These are phyloP conservation scores for Ophiobolus disseminans DNA, from an alignment of 2,329 filamentous ascomycete genomes.

Conservation along the genomic window DNA sequence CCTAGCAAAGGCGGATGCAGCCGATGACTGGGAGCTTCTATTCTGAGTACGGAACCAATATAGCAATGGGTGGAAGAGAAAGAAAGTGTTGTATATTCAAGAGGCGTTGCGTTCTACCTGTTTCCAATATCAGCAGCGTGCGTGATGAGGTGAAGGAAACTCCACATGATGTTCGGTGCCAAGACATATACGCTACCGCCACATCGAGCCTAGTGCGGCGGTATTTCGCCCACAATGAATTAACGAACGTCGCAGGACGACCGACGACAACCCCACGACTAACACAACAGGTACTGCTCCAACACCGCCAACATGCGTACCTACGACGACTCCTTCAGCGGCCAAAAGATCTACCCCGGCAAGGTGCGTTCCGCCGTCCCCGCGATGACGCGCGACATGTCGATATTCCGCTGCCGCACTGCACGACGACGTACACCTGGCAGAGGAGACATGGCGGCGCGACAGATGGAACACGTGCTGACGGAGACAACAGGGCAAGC, in stretches of 20 bases:
- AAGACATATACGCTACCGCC: conserved; percentile 3
- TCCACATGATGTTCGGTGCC: background rate
- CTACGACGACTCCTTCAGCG: conserved; percentile 81
- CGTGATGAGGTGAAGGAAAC: background rate
- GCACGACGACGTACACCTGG: conserved; percentile 20
- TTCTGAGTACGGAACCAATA: no score
- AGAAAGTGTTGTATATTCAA: background rate
- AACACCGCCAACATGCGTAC: conserved; percentile 71
- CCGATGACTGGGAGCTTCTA: background rate
- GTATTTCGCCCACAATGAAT: conserved; percentile 17
- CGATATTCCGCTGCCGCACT: conserved; percentile 29
- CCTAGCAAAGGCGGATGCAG: background rate
- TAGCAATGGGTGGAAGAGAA: no score
- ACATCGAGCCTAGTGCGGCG: conserved; percentile 4
- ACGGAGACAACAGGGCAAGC: conserved; percentile 78
- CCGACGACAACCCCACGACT: conserved; percentile 46
- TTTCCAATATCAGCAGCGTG: no score
- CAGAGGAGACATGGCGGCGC: conserved; percentile 12
- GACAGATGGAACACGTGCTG: conserved; percentile 33
- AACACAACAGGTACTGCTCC: conserved; percentile 49
- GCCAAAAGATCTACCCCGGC: conserved; percentile 80
- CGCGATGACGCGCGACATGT: conserved; percentile 25
- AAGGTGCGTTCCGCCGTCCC: conserved; percentile 65
- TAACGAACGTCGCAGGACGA: conserved; percentile 35
- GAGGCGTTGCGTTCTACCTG: background rate